phyloP scores from a whole-genome alignment of 768 basidiomycete species.

The Hebeloma cylindrosporum region DNA sequence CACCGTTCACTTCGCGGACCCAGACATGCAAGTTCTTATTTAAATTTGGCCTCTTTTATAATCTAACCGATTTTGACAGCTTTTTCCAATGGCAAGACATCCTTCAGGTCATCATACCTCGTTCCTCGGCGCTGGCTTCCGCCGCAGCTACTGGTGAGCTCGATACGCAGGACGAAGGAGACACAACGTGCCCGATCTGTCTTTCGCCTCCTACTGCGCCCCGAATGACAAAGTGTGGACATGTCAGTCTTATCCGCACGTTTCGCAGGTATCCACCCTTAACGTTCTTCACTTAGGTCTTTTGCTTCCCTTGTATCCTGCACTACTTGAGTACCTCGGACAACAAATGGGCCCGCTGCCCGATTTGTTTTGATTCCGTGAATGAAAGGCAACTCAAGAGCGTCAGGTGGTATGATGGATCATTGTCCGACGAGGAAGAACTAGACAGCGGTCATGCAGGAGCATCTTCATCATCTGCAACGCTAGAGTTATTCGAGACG shows the following conservation, averaged over 20 bases:
- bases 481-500: constrained; percentile 35
- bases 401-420: constrained; percentile 85
- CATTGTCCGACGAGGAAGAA: constrained; percentile 33
- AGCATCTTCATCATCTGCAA: constrained; percentile 46
- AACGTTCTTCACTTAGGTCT: constrained; percentile 56
- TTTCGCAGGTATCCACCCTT: constrained; percentile 8
- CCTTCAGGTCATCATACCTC: constrained; percentile 90
- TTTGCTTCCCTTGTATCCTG: constrained; percentile 92
- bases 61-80: constrained; percentile 39
- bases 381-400: constrained; percentile 88
- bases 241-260: constrained; percentile 58
- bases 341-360: constrained; percentile 90
- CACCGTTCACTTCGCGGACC: constrained; percentile 95
- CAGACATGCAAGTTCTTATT: constrained; percentile 80
- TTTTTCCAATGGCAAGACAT: constrained; percentile 97
- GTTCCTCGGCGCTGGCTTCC: constrained; percentile 70
- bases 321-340: constrained; percentile 86
- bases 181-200: constrained; percentile 91
- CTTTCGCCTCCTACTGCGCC: constrained; percentile 87
- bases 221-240: constrained; percentile 96
- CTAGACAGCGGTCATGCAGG: constrained; percentile 28
- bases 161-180: constrained; percentile 52
- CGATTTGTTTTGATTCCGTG: constrained; percentile 94
- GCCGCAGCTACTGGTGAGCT: constrained; percentile 49
- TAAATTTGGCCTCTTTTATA: constrained; percentile 7